These are phyloP conservation scores for Globisporangium paddicum DNA, from an alignment of 352 stramenopile genomes.

Conservation along the genomic window DNA sequence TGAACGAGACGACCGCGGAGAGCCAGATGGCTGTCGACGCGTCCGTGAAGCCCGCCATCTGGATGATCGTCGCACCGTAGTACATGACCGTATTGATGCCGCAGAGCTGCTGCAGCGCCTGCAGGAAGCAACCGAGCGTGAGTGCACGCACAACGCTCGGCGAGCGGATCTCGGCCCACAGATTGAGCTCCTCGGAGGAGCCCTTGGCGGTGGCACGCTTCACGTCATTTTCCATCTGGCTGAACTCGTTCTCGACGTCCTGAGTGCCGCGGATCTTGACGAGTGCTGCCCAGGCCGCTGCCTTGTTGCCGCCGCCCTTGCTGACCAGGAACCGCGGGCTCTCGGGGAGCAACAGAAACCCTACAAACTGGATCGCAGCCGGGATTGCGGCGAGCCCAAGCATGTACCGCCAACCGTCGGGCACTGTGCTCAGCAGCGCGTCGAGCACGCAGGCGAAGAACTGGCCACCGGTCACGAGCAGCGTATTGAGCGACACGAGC, in stretches of 20 bases:
- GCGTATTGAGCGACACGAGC: conserved; percentile 76
- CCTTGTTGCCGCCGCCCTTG: conserved; percentile 22
- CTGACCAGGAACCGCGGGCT: conserved; percentile 62
- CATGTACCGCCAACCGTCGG: conserved; percentile 76
- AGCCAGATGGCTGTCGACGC: conserved; percentile 75
- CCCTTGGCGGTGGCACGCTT: conserved; percentile 13
- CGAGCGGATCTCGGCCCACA: conserved; percentile 32
- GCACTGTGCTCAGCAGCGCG: conserved; percentile 41
- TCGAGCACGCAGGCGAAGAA: conserved; percentile 75
- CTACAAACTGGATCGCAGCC: conserved; percentile 62
- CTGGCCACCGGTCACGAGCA: conserved; percentile 67
- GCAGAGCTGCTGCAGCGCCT: conserved; percentile 67
- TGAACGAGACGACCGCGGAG: conserved; percentile 60
- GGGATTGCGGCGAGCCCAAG: conserved; percentile 65
- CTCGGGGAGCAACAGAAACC: conserved; percentile 63
- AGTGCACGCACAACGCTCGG: conserved; percentile 38
- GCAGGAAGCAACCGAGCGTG: conserved; percentile 53
- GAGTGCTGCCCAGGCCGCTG: conserved; percentile 39
- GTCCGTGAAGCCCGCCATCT: conserved; percentile 73
- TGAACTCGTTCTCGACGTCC: conserved; percentile 50
- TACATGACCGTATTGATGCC: conserved; percentile 91
- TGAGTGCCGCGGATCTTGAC: conserved; percentile 47
- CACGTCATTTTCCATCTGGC: conserved; percentile 52
- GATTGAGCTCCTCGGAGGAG: conserved; percentile 14
- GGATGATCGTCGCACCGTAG: conserved; percentile 79